Evolutionary conservation across 345 rosid genomes (phyloP).

Genomic region (Lepidium aucheri): DNA sequence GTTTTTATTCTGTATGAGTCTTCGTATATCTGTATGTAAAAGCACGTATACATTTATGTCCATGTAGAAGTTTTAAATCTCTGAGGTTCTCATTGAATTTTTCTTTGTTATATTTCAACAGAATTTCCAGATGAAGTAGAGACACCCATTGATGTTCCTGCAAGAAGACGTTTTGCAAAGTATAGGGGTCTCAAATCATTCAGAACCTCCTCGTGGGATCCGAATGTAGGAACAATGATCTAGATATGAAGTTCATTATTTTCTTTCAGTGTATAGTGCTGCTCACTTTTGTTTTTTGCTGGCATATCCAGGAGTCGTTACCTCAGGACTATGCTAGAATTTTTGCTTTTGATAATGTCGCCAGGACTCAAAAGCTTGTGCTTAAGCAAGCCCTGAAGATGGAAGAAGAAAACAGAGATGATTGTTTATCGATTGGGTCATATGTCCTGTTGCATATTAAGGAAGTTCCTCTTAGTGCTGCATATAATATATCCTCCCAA

Average conservation of each 20-base stretch:
- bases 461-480: slow-evolving; percentile 53
- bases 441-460: slow-evolving; percentile 66
- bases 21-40: not conserved
- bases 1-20: slow-evolving; percentile 1
- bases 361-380: slow-evolving; percentile 81
- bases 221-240: slow-evolving; percentile 45
- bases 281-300: not conserved
- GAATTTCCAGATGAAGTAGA: slow-evolving; percentile 97
- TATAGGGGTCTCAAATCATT: slow-evolving; percentile 93
- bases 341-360: slow-evolving; percentile 82
- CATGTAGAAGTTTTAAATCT: not conserved
- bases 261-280: not conserved
- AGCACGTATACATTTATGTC: not conserved
- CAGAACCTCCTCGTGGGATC: slow-evolving; percentile 94
- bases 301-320: slow-evolving; percentile 68
- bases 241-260: not conserved
- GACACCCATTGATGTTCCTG: slow-evolving; percentile 77
- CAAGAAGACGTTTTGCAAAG: slow-evolving; percentile 83
- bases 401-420: slow-evolving; percentile 52
- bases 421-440: slow-evolving; percentile 48
- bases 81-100: not conserved
- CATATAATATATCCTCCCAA: slow-evolving; percentile 44
- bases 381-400: slow-evolving; percentile 46
- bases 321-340: slow-evolving; percentile 89
- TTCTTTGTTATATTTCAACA: slow-evolving; percentile 21